Base-by-base conservation (phyloP, 2,329 filamentous ascomycete genomes). In the Aaosphaeria arxii region DNA sequence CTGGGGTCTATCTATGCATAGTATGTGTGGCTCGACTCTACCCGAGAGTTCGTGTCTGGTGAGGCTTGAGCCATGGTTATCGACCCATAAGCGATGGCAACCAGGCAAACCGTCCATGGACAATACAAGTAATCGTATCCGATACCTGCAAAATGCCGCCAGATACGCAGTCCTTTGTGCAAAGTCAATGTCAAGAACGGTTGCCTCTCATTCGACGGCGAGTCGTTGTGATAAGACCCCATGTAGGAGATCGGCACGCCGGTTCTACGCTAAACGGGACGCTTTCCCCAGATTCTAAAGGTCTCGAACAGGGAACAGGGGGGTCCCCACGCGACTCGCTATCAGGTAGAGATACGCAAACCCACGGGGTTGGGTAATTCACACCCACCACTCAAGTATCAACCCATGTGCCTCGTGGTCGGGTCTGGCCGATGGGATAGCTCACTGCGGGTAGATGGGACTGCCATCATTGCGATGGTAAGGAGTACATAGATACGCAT, bases 201-300 rank as follows among this genome's bases (percentile, higher is more conserved):
- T 30, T 30, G 11, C 29, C 30, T 33, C 7, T 55, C 46, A 53
- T 55, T 55, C 53, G 48, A 51, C 29, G 9, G 32, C 44, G 17
- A 24, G 40, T 33, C 31, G 49, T 36, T 7, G 39, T 11, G 53
- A 57, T 57, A 57, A 57, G 52, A 36, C 49, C 11, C 39, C 39
- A 9, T 28, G 39, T 24, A 11, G 24, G 39, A 9, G 49, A 57
- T 55, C 52, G 24, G n/a, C 32, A 46, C 42, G 24, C 46, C 47
- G 40, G 30, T 24, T 2, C n/a, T 6, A 17, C 45, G 47, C 54
- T 50, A 52, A 30, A 28, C 45, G 49, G 46, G 47, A 46, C 7
- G 46, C 39, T 50, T 24, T 54, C 50, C 54, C 54, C 50, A 53
- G 54, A 48, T 40, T 33, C 33, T 45, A 30, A 40, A 42, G 32